Base-by-base conservation (phyloP, 2,329 filamentous ascomycete species). In the Monosporascus sp. region DNA sequence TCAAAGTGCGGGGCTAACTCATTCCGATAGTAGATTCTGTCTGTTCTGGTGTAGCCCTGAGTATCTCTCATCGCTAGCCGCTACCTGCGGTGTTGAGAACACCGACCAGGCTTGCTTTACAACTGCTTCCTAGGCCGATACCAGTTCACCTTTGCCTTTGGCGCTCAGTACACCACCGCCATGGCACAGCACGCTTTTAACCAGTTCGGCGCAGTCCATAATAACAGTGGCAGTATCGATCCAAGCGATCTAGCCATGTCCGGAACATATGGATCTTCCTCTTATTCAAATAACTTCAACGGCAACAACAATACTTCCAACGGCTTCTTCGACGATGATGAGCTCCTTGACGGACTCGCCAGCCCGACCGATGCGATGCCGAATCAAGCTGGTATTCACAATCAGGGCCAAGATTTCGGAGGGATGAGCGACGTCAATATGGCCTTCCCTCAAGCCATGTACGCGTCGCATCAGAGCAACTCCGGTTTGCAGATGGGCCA, bases 241-340 rank as follows among this genome's bases (percentile, higher is more conserved):
- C 93, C 93, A 11, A 93, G 89, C 57, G 90, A 94, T 58, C 80
- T 97, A 55, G 83, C 83, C 62, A 89, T 93, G 83, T 69, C 72
- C 15, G 78, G 78, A 59, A 77, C 77, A 54, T 86, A 79, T 67
- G 82, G 81, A 22, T 77, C 43, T 46, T 46, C 80, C 38, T 79
- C 82, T 1, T 89, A 83, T 62, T 77, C 81, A 53, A 85, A 86
- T 70, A 81, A 79, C 63, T 85, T 80, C 65, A 75, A 74, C 53
- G 74, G 78, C 24, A 74, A 74, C 58, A 76, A 71, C 64, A 87
- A 81, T 66, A 77, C 85, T 59, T 79, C 81, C 35, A 86, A 84
- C 54, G 87, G 82, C 68, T 96, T 91, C 74, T 92, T 96, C 60
- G 87, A 84, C 57, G 93, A 96, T 60, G 93, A 97, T 58, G 93